Percentiles rank a stretch among this genome's conserved stretches.
Conservation (phyloP, 352 stramenopile species). For the Pythium dissotocum region DNA sequence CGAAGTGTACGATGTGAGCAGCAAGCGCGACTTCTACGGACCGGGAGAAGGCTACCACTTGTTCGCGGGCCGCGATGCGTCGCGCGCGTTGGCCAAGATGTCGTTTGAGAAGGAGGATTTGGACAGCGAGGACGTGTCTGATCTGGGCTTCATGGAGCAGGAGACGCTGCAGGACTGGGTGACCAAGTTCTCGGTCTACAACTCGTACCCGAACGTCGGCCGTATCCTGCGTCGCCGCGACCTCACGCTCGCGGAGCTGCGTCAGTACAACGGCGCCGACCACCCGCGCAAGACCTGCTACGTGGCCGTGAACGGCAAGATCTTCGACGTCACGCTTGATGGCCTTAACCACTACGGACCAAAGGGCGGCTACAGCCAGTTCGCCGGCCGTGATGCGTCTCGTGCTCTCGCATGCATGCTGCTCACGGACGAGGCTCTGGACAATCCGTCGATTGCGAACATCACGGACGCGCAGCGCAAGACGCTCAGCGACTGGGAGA, state of each 20-base stretch:
- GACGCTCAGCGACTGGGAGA: slow-evolving; percentile 95
- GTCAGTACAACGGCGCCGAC: slow-evolving; percentile 78
- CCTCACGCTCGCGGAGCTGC: slow-evolving; percentile 84
- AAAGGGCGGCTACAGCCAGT: slow-evolving; percentile 93
- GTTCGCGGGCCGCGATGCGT: slow-evolving; percentile 95
- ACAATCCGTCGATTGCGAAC: slow-evolving; percentile 90
- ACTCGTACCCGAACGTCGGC: slow-evolving; percentile 94
- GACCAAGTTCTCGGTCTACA: slow-evolving; percentile 95
- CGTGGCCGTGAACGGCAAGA: slow-evolving; percentile 91
- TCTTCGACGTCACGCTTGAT: slow-evolving; percentile 98
- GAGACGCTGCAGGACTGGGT: slow-evolving; percentile 92
- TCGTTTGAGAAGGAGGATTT: slow-evolving; percentile 94
- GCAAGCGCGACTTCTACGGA: slow-evolving; percentile 95
- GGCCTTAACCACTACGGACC: slow-evolving; percentile 93
- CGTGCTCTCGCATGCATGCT: slow-evolving; percentile 96
- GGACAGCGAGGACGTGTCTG: slow-evolving; percentile 77
- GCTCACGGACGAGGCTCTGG: slow-evolving; percentile 92
- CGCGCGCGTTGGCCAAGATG: slow-evolving; percentile 94
- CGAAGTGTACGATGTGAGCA: slow-evolving; percentile 96
- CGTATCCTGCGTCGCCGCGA: slow-evolving; percentile 81
- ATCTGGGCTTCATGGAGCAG: slow-evolving; percentile 83
- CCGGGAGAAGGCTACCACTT: slow-evolving; percentile 95
- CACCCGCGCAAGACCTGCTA: slow-evolving; percentile 92
- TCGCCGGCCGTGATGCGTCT: slow-evolving; percentile 95
- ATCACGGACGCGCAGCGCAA: slow-evolving; percentile 92